Base-by-base conservation (phyloP, 2,329 filamentous ascomycete genomes). In the Aspergillus sp. region DNA sequence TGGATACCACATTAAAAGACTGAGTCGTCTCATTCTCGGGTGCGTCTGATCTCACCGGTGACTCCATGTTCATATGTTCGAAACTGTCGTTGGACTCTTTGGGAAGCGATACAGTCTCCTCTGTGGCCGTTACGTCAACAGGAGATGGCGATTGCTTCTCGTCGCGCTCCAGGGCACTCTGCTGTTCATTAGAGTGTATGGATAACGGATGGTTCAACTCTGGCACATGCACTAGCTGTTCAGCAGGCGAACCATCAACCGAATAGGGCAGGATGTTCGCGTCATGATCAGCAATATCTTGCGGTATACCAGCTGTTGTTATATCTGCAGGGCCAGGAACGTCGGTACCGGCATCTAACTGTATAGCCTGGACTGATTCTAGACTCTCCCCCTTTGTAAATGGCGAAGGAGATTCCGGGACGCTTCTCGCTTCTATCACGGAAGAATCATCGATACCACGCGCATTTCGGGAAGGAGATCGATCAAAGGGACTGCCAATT, bases 401-500 rank as follows among this genome's bases (percentile, higher is more conserved):
- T n/a, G 47, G 46, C 1, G 54, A 30, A 9, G 39, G 47, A 11
- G 47, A 50, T n/a, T 42, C 13, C 3, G 46, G 27, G 9, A 8
- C 11, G 17, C 8, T n/a, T 17, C n/a, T 44, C 7, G 40, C 30
- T 37, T 20, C 22, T 9, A 13, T 11, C 5, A 27, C 24, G 5
- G 34, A 15, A 30, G n/a, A n/a, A 13, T 33, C 5, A 20, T 39
- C 45, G 17, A 54, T 44, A 39, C 39, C 27, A 8, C 41, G 47
- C 19, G 42, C 27, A 15, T 20, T 45, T 13, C 17, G 39, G 3
- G 50, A 34, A 33, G 22, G 33, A 2, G 46, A 20, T 19, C 48
- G 42, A 19, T 57, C 44, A 13, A 49, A 44, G 15, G 59, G 56
- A n/a, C 47, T 61, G 30, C 40, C 37, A 24, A 56, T 34, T 33